Percentiles rank a stretch among this genome's conserved stretches.
Evolutionary conservation across 495 filamentous ascomycete genomes (phyloP).

Genomic region (Podospora comata): DNA sequence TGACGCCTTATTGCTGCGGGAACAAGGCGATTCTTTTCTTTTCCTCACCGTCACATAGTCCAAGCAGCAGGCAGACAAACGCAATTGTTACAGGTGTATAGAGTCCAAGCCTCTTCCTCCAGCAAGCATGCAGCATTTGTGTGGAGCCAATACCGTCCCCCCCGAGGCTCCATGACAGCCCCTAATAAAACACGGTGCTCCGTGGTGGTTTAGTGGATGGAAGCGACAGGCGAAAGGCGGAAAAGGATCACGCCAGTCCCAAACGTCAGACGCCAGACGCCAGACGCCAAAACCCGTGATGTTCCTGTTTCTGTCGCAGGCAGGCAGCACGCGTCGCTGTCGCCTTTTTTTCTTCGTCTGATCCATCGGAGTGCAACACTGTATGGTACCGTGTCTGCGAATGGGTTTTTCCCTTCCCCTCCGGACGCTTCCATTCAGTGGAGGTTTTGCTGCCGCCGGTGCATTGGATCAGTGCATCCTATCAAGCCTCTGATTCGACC

Average conservation of each 20-base stretch:
- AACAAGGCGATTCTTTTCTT: conserved; percentile 2
- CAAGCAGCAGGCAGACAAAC: conserved; percentile 6
- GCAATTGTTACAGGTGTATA: not conserved
- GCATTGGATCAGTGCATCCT: conserved; percentile 22
- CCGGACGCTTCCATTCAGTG: not conserved
- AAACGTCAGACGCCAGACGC: conserved; percentile 7
- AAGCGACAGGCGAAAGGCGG: conserved; percentile 1
- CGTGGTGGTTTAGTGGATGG: conserved; percentile 1
- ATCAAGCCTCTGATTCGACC: conserved; percentile 27
- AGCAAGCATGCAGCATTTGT: not conserved
- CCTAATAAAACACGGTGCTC: not conserved
- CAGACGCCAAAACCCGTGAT: conserved; percentile 8
- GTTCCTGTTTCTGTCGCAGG: not conserved
- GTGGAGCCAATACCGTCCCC: not conserved
- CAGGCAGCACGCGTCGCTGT: conserved; percentile 2
- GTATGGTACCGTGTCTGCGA: conserved; percentile 36
- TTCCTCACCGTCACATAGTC: not conserved
- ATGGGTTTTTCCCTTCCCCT: conserved; percentile 24
- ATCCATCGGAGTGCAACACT: conserved; percentile 27
- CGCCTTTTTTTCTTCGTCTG: not conserved
- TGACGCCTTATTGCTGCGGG: not conserved
- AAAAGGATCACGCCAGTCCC: conserved; percentile 2
- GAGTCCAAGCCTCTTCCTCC: not conserved
- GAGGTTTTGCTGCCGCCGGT: not conserved
- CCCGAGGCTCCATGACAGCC: conserved; percentile 2